Conservation (phyloP, 129 eudicot species). For the Solidago caesia region DNA sequence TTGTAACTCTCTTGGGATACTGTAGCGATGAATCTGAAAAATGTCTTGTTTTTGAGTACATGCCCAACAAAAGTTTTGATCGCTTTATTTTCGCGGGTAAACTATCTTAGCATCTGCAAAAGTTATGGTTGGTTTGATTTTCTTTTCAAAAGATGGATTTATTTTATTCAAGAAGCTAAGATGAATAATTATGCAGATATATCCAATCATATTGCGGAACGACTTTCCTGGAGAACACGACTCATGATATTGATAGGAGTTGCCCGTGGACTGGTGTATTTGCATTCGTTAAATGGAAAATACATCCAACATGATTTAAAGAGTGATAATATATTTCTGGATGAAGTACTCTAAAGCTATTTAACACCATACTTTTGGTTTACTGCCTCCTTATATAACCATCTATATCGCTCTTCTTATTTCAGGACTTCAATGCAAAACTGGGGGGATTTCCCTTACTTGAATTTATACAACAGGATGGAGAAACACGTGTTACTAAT, state of each 20-base stretch:
- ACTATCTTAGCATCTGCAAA: too few species aligned
- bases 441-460: conserved; percentile 20
- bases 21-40: too few species aligned
- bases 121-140: not conserved
- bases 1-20: too few species aligned
- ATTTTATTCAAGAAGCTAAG: conserved; percentile 1
- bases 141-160: not conserved
- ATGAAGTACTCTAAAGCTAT: conserved; percentile 20
- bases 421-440: conserved; percentile 36
- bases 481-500: conserved; percentile 5
- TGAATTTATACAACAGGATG: not conserved
- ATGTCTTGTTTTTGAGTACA: too few species aligned
- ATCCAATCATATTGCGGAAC: conserved; percentile 23
- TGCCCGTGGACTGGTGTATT: conserved; percentile 30
- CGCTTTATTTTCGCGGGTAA: too few species aligned
- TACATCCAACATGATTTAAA: conserved; percentile 17
- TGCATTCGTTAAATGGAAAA: conserved; percentile 22
- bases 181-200: not conserved
- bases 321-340: conserved; percentile 22
- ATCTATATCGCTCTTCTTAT: not conserved
- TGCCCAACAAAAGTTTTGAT: too few species aligned
- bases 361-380: not conserved
- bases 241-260: conserved; percentile 30
- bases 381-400: too few species aligned
- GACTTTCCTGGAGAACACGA: conserved; percentile 34